A percentile compares a stretch with the other conserved stretches of the same genome.
Conservation (phyloP, 1,284 basidiomycete genomes). For the Naganishia sp. region DNA sequence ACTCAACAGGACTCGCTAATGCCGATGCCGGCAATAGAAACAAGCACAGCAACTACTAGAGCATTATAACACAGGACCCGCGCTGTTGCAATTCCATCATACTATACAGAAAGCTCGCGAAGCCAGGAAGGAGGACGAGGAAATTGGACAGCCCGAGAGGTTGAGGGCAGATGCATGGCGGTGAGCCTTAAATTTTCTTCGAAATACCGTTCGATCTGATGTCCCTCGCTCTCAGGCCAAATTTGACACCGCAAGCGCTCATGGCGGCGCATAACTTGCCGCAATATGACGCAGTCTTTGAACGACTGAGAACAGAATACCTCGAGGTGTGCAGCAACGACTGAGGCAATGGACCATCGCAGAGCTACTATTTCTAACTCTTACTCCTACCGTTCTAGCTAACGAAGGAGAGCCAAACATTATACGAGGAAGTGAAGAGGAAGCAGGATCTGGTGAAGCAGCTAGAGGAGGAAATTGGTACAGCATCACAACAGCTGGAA, state of each 20-base stretch:
- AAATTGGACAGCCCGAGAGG: constrained; percentile 13
- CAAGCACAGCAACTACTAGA: constrained; percentile 40
- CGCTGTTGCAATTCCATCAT: constrained; percentile 42
- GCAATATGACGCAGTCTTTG: constrained; percentile 48
- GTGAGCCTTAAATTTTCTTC: background rate
- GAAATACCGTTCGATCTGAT: background rate
- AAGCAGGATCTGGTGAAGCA: constrained; percentile 45
- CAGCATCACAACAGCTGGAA: constrained; percentile 48
- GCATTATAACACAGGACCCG: constrained; percentile 43
- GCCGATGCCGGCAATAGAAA: constrained; percentile 33
- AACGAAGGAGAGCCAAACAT: constrained; percentile 31
- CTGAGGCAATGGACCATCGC: no score
- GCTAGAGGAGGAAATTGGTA: constrained; percentile 45
- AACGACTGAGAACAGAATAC: constrained; percentile 46
- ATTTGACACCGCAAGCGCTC: constrained; percentile 45
- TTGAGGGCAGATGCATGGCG: constrained; percentile 21
- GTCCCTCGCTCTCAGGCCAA: constrained; percentile 37
- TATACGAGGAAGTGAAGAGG: constrained; percentile 41
- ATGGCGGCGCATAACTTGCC: constrained; percentile 45
- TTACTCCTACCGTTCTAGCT: background rate
- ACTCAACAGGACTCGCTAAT: background rate
- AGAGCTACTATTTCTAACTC: background rate
- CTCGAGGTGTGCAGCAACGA: constrained; percentile 39
- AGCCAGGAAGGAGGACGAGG: constrained; percentile 14
- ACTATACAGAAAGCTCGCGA: constrained; percentile 42